Percentiles rank a stretch among this genome's conserved stretches.
These are phyloP conservation scores for Ceratobasidium sp. DNA, from an alignment of 1,284 basidiomycete genomes.

Conservation along the genomic window DNA sequence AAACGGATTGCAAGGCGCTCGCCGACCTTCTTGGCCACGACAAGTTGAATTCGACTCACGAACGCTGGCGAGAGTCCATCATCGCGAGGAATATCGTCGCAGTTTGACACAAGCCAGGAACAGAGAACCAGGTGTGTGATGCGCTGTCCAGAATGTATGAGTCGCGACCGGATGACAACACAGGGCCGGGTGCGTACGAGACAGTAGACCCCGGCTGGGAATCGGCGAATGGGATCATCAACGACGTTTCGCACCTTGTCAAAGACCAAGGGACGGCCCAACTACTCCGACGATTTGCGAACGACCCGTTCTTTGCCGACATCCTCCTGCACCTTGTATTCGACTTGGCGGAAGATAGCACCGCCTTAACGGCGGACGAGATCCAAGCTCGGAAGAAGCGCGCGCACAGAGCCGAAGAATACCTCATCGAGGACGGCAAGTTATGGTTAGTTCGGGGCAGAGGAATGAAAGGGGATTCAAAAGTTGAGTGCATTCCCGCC, in stretches of 20 bases:
- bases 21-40: slow-evolving; percentile 41
- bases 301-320: slow-evolving; percentile 35
- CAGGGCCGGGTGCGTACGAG: neutral
- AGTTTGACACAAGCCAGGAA: slow-evolving; percentile 39
- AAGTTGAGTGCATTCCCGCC: slow-evolving; percentile 45
- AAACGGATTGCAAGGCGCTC: slow-evolving; percentile 45
- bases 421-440: slow-evolving; percentile 34
- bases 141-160: slow-evolving; percentile 37
- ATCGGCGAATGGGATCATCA: slow-evolving; percentile 4
- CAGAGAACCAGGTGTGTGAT: slow-evolving; percentile 41
- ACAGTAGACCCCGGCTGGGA: slow-evolving; percentile 13
- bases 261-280: neutral
- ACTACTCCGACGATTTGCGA: slow-evolving; percentile 36
- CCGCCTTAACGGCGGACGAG: neutral
- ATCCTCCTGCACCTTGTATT: slow-evolving; percentile 23
- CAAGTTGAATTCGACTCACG: slow-evolving; percentile 27
- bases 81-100: slow-evolving; percentile 34
- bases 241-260: slow-evolving; percentile 36
- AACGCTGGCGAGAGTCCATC: slow-evolving; percentile 41
- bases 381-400: neutral
- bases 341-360: neutral
- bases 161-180: neutral
- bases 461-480: neutral
- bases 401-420: slow-evolving; percentile 6
- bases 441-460: slow-evolving; percentile 29